Percentiles rank a stretch among this genome's conserved stretches.
Conservation (phyloP, 257 asterid species). For the Solanum microdontum region DNA sequence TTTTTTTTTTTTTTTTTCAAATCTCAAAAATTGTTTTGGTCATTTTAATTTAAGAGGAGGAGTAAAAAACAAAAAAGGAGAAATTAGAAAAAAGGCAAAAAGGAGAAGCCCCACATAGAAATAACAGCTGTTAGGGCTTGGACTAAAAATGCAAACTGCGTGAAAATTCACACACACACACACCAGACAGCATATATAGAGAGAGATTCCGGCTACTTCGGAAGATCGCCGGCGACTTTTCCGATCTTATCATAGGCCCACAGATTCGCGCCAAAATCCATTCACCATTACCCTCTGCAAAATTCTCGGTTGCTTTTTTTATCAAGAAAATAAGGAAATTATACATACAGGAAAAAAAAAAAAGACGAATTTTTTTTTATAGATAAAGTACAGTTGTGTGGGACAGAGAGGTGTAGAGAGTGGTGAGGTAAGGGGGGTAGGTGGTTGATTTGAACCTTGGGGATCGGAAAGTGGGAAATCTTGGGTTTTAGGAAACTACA, state of each 20-base stretch:
- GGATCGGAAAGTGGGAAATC: slow-evolving; percentile 27
- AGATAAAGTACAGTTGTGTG: slow-evolving; percentile 15
- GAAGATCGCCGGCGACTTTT: slow-evolving; percentile 45
- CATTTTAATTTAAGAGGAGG: not conserved
- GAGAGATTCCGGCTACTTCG: slow-evolving; percentile 51
- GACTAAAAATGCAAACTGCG: slow-evolving; percentile 1
- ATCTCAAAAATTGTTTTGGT: not conserved
- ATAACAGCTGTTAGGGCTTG: slow-evolving; percentile 15
- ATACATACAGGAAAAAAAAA: not conserved
- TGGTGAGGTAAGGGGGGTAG: not conserved
- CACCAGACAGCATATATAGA: not conserved
- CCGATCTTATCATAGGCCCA: slow-evolving; percentile 40
- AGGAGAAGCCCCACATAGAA: not conserved
- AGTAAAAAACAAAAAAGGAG: not conserved
- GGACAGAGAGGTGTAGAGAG: slow-evolving; percentile 29
- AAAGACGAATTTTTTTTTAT: not conserved
- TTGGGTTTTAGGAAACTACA: slow-evolving; percentile 13
- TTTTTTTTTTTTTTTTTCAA: not conserved
- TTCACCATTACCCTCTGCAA: not conserved
- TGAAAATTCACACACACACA: not conserved
- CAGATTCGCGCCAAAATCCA: slow-evolving; percentile 27
- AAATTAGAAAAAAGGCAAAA: not conserved
- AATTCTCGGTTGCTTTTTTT: slow-evolving; percentile 7
- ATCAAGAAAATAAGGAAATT: not conserved
- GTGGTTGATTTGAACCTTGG: slow-evolving; percentile 31